These are phyloP conservation scores for Fusarium pseudonygamai DNA, from an alignment of 2,329 filamentous ascomycete genomes.

Conservation along the genomic window DNA sequence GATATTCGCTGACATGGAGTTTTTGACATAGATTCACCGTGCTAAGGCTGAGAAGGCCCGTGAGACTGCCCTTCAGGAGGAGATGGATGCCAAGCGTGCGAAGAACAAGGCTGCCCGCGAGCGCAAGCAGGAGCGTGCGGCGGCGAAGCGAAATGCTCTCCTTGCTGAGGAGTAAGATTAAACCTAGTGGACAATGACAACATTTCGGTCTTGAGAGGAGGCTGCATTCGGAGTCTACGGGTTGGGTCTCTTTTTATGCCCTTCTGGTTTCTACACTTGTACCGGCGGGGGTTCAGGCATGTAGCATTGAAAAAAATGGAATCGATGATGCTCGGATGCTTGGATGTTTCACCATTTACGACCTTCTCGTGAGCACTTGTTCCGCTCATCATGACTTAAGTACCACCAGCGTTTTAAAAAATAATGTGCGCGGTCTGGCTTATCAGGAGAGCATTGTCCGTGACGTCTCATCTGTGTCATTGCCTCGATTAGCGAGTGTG, in stretches of 20 bases:
- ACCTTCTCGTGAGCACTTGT: constrained; percentile 28
- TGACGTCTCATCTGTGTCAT: not conserved
- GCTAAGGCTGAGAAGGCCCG: constrained; percentile 99
- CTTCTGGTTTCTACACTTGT: constrained; percentile 59
- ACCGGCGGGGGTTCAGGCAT: constrained; percentile 63
- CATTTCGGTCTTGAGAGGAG: constrained; percentile 61
- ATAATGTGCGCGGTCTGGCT: constrained; percentile 32
- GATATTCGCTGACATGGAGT: constrained; percentile 30
- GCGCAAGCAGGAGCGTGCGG: constrained; percentile 92
- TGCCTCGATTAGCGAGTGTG: not conserved
- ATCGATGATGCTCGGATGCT: constrained; percentile 58
- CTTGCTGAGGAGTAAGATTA: constrained; percentile 71
- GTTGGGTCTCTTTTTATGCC: constrained; percentile 63
- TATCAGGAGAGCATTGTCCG: not conserved
- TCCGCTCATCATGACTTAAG: constrained; percentile 18
- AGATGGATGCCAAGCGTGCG: constrained; percentile 99
- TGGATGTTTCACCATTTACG: constrained; percentile 39
- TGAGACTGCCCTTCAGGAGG: constrained; percentile 95
- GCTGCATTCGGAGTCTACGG: constrained; percentile 69
- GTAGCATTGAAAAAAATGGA: constrained; percentile 67
- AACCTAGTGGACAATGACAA: constrained; percentile 56
- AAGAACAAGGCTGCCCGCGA: constrained; percentile 99
- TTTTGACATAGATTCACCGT: constrained; percentile 85
- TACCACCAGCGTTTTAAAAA: constrained; percentile 28
- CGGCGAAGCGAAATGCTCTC: constrained; percentile 89